Conservation (phyloP, 129 eudicot species). For the Flaveria ramosissima region DNA sequence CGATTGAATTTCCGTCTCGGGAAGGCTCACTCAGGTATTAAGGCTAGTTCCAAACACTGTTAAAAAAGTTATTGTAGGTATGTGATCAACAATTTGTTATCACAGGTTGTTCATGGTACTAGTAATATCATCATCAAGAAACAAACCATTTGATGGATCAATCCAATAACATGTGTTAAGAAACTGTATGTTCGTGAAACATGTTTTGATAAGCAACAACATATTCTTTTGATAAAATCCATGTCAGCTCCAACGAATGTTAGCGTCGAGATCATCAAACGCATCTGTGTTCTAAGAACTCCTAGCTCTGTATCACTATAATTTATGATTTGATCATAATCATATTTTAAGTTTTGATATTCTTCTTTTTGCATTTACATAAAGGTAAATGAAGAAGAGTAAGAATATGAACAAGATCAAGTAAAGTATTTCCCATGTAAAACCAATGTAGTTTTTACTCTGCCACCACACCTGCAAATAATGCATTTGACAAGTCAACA, state of each 20-base stretch:
- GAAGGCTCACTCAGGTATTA: no score
- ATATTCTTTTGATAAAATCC: conserved; percentile 12
- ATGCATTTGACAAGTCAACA: conserved; percentile 24
- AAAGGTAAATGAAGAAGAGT: conserved; percentile 40
- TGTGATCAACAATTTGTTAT: no score
- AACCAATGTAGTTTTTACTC: conserved; percentile 27
- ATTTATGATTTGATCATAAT: conserved; percentile 22
- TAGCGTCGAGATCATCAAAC: neutral
- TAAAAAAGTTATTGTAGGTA: no score
- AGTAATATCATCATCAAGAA: conserved; percentile 14
- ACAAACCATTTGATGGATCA: conserved; percentile 25
- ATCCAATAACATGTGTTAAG: neutral
- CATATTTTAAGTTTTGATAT: conserved; percentile 64
- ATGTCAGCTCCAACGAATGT: neutral
- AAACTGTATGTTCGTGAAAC: conserved; percentile 6
- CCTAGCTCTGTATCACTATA: conserved; percentile 18
- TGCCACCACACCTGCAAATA: conserved; percentile 51
- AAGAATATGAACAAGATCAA: conserved; percentile 35
- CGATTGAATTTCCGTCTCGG: no score
- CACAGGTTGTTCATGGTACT: neutral
- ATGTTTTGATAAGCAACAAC: conserved; percentile 14
- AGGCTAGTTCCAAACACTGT: no score
- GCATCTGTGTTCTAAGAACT: neutral
- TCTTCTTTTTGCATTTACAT: conserved; percentile 66
- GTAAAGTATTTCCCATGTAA: conserved; percentile 40